Conservation (phyloP, 768 basidiomycete genomes). For the Boletus tomentosulus region DNA sequence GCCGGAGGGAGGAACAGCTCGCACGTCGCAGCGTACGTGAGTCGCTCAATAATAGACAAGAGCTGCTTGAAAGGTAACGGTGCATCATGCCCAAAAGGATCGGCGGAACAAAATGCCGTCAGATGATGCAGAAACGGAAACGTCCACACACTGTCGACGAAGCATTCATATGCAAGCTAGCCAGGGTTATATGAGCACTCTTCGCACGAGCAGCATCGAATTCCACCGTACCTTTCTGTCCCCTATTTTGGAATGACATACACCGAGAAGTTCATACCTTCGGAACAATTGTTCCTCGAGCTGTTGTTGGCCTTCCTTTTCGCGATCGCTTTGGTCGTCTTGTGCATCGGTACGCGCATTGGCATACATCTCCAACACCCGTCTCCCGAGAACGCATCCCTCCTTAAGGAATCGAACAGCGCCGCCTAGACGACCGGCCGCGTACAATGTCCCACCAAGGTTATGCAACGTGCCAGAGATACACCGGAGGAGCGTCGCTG, state of each 20-base stretch:
- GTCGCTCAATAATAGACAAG: conserved; percentile 54
- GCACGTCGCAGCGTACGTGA: conserved; percentile 62
- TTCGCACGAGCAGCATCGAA: not conserved
- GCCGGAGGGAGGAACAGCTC: conserved; percentile 56
- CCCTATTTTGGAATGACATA: conserved; percentile 73
- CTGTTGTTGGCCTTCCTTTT: conserved; percentile 47
- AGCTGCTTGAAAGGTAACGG: conserved; percentile 51
- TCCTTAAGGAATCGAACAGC: conserved; percentile 65
- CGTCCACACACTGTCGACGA: conserved; percentile 44
- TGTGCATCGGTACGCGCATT: not conserved
- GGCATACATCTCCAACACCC: conserved; percentile 37
- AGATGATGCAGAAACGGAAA: conserved; percentile 46
- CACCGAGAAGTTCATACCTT: conserved; percentile 78
- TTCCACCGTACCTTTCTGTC: conserved; percentile 62
- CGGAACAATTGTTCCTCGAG: conserved; percentile 63
- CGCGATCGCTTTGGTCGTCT: conserved; percentile 24
- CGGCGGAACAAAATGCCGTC: conserved; percentile 11
- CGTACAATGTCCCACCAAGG: conserved; percentile 65
- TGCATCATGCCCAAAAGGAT: conserved; percentile 37
- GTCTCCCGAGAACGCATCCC: conserved; percentile 52
- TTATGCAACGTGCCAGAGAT: conserved; percentile 71
- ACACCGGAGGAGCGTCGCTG: conserved; percentile 60
- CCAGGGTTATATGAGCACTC: not conserved
- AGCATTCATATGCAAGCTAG: conserved; percentile 60
- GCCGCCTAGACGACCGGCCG: conserved; percentile 54